Base-by-base conservation (phyloP, 805 yeast genomes). In the Cyberlindnera saturnus region DNA sequence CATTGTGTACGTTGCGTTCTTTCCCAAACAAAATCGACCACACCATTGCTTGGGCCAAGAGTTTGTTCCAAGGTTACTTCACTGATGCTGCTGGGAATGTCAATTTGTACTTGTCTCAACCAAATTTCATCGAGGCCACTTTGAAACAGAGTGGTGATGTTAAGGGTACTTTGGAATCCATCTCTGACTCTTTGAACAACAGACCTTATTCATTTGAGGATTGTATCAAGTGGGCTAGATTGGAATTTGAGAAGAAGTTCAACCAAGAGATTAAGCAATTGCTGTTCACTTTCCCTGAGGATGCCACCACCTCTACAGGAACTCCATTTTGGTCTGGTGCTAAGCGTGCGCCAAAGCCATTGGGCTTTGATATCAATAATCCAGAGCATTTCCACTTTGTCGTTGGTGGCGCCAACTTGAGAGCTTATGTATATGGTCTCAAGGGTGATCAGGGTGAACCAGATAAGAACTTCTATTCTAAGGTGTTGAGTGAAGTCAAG, bases 31-130 rank as follows among this genome's bases (percentile, higher is more conserved):
- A 91, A 67, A 93, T 93, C 57, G 99, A 93, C 63, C 99, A 93
- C 62, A 93, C 99, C 1, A 93, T 93, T 67, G 98, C 99, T 6
- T 93, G 99, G 99, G 96, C 98, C 14, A 95, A 95, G 69, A 81
- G 89, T 16, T 73, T 88, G 60, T 93, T 93, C 75, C 93, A 86
- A 71, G 96, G 93, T 17, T 88, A 80, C 59, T 93, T 93, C 64
- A 72, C 80, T 32, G 96, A 91, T 47, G 75, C 88, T n/a, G 90
- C 96, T 16, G 96, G 87, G 64, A 88, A 88, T 57, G 98, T 90
- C 43, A 93, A 93, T 64, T 66, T 87, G 60, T 93, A 89, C 66
- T 70, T 93, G 61, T 73, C 90, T 30, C 96, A 93, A 66, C 93
- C 96, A 48, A 83, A 89, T 67, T 93, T 82, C 64, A 91, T 91